Evolutionary conservation across 345 rosid species (phyloP).

Genomic region (Dipteronia sinensis): DNA sequence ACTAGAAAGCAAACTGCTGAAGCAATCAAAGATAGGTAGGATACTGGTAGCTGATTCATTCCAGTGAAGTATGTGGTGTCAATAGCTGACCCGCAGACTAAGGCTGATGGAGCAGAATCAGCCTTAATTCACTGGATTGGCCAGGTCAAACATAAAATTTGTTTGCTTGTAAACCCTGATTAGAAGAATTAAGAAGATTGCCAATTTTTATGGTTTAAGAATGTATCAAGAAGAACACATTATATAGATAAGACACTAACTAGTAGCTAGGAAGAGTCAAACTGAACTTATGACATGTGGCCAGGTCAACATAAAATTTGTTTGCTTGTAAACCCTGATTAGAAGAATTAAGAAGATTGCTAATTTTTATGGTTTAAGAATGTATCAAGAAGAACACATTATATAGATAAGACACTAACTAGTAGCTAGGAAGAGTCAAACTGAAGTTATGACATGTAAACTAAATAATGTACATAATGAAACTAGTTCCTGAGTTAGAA

Average conservation of each 20-base stretch:
- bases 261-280: not conserved
- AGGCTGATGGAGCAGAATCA: not conserved
- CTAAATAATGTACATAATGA: not conserved
- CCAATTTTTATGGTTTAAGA: not conserved
- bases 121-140: not conserved
- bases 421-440: not conserved
- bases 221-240: not conserved
- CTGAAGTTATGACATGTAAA: not conserved
- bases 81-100: not conserved
- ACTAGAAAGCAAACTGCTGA: not conserved
- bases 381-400: not conserved
- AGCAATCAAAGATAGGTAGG: not conserved
- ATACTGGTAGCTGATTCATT: not conserved
- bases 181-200: too few species aligned
- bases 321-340: not conserved
- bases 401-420: not conserved
- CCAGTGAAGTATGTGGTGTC: not conserved
- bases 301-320: not conserved
- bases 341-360: too few species aligned
- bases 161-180: not conserved
- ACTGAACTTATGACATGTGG: not conserved
- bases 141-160: not conserved
- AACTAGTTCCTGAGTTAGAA: slow-evolving; percentile 4
- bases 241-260: not conserved
- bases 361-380: not conserved